Conservation (phyloP, 2,329 filamentous ascomycete species). For the Seiridium cupressi region DNA sequence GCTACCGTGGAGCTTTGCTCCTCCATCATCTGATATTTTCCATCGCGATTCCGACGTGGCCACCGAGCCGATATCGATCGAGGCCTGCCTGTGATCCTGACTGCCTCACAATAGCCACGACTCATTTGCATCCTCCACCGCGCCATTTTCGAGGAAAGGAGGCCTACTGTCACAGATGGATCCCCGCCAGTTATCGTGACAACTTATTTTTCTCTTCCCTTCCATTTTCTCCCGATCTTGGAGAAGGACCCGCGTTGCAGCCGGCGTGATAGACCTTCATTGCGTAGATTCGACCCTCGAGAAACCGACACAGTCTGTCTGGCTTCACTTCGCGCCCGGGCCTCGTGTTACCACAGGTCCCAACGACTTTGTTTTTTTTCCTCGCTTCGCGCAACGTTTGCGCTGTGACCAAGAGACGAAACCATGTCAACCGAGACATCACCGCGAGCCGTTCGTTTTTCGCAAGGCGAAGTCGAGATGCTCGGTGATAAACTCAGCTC, state of each 20-base stretch:
- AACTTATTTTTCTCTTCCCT: not conserved
- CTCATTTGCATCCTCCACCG: not conserved
- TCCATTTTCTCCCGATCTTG: not conserved
- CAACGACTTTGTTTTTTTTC: too few species aligned
- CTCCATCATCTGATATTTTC: constrained; percentile 6
- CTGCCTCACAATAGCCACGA: not conserved
- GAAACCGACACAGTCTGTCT: too few species aligned
- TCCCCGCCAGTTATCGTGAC: not conserved
- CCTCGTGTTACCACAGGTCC: too few species aligned
- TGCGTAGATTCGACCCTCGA: not conserved
- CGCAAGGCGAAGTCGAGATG: constrained; percentile 45
- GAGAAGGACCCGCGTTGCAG: not conserved
- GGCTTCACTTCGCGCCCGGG: too few species aligned
- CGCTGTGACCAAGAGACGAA: not conserved
- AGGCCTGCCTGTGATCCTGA: not conserved
- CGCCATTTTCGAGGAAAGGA: not conserved
- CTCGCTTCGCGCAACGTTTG: too few species aligned
- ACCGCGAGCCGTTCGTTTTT: constrained; percentile 57
- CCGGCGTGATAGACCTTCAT: not conserved
- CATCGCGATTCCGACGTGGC: not conserved
- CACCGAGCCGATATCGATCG: not conserved
- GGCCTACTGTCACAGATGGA: not conserved
- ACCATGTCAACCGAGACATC: constrained; percentile 40
- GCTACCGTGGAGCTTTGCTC: not conserved
- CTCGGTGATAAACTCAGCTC: constrained; percentile 40